These are phyloP conservation scores for Aspergillus conjunctus DNA, from an alignment of 495 filamentous ascomycete genomes.

Conservation along the genomic window DNA sequence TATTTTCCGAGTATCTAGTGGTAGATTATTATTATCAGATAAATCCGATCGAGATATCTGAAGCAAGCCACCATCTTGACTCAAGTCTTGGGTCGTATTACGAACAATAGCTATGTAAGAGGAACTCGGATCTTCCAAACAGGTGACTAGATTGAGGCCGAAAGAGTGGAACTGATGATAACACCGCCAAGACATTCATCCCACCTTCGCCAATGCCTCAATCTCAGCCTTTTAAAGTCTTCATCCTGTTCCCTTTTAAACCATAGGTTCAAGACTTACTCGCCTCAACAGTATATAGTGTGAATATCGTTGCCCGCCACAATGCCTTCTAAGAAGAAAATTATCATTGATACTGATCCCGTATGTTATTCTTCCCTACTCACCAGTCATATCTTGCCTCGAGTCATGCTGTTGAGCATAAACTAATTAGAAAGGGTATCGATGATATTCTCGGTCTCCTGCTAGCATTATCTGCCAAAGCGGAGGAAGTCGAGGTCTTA, in stretches of 20 bases:
- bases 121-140: neutral
- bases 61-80: no score
- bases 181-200: constrained; percentile 24
- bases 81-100: neutral
- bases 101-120: neutral
- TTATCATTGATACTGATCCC: constrained; percentile 96
- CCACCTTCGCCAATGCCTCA: constrained; percentile 16
- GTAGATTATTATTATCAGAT: no score
- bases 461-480: constrained; percentile 78
- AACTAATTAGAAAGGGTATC: constrained; percentile 61
- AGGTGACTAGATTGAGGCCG: neutral
- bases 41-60: no score
- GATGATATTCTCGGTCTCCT: constrained; percentile 89
- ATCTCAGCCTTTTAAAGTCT: neutral
- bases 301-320: neutral
- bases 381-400: neutral
- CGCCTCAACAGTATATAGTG: neutral
- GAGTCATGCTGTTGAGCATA: neutral
- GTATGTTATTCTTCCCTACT: constrained; percentile 38
- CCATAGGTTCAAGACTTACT: neutral
- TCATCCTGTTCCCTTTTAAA: no score
- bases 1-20: no score
- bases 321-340: constrained; percentile 52
- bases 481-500: constrained; percentile 84
- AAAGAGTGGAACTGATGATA: constrained; percentile 21